Percentiles rank a stretch among this genome's conserved stretches.
These are phyloP conservation scores for Pleurotus eryngii DNA, from an alignment of 768 basidiomycete species.

Conservation along the genomic window DNA sequence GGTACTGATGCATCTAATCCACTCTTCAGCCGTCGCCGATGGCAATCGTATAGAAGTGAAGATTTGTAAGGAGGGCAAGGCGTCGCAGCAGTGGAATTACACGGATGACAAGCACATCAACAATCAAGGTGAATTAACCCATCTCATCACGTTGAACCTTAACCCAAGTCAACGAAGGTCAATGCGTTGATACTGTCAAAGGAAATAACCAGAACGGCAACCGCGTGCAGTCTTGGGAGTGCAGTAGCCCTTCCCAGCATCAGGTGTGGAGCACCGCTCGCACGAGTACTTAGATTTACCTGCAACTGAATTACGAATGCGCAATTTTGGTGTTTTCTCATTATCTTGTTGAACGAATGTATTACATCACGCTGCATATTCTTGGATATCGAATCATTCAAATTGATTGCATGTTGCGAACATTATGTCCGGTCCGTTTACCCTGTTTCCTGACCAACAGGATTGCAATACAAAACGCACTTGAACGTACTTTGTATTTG, in stretches of 20 bases:
- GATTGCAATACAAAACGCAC: too few species aligned
- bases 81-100: slow-evolving; percentile 3
- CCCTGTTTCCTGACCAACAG: too few species aligned
- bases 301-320: too few species aligned
- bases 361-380: too few species aligned
- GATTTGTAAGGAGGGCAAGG: background rate
- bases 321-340: too few species aligned
- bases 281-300: too few species aligned
- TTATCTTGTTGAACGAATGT: too few species aligned
- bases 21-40: background rate
- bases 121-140: background rate
- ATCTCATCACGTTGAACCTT: background rate
- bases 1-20: background rate
- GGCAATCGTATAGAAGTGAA: background rate
- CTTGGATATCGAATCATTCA: too few species aligned
- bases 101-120: slow-evolving; percentile 2
- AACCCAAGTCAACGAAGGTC: background rate
- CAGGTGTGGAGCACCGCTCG: background rate
- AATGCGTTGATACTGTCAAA: background rate
- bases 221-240: background rate
- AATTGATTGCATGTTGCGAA: too few species aligned
- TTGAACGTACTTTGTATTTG: too few species aligned
- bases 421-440: too few species aligned
- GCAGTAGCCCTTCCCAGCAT: background rate
- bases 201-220: slow-evolving; percentile 1